Base-by-base conservation (phyloP, 1,284 basidiomycete genomes). In the Ceratobasidium theobromae region DNA sequence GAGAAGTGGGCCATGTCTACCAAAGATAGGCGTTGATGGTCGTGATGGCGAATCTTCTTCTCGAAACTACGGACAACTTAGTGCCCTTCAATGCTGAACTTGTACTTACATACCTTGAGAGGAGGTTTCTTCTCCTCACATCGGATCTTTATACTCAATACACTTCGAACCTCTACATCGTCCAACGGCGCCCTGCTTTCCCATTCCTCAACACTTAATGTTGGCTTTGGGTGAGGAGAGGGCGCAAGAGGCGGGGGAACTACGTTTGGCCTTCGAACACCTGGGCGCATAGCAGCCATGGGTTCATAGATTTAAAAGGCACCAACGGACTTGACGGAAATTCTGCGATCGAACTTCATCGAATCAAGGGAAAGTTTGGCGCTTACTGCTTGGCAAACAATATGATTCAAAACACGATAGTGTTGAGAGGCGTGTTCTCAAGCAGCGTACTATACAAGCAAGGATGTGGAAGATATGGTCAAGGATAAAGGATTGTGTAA, bases 161-260 rank as follows among this genome's bases (percentile, higher is more conserved):
- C 81, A 72, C 88, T 93, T 67, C 82, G 82, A 16, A 84, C 77
- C 73, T 91, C 87, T 11, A 83, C 73, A 51, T 94, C 90, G 45
- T 79, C 81, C 43, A 96, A 76, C 0, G 91, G 90, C 1, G 92
- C 84, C 71, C 84, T 88, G 0, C 84, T 76, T 73, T 96, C 93
- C 94, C 94, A 97, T 77, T 95, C 91, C 74, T 95, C 93, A 4
- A 95, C 80, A 46, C 78, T 84, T 38, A 89, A 74, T 11, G 75
- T 72, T 5, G 76, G 73, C 68, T 80, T 83, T 8, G 76, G 68
- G 40, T 76, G 77, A n/a, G 77, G 71, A 27, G 74, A 57, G n/a
- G 62, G 66, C 43, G 66, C 65, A 23, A 62, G 48, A 25, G 55
- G 45, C 18, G 49, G 35, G 3, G 60, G 27, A 32, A 18, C 18